Base-by-base conservation (phyloP, 2,329 filamentous ascomycete species). In the Samsoniella hepiali region DNA sequence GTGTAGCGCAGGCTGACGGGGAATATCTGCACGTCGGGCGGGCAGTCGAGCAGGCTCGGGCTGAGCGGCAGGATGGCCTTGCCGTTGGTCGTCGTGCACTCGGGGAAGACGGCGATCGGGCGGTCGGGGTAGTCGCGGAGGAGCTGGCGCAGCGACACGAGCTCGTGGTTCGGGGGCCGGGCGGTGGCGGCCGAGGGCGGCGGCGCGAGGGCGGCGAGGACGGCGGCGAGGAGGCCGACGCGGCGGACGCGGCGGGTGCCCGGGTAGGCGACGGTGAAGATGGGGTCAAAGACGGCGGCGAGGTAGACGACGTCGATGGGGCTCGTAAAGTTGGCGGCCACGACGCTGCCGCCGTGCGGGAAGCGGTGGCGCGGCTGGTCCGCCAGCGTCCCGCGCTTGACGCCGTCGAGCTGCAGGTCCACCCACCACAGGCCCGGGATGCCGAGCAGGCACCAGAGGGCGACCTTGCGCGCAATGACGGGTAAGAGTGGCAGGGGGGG, bases 341-440 rank as follows among this genome's bases (percentile, higher is more conserved):
- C 95, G 69, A 99, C 82, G 63, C 89, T 90, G 54, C 90, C 87
- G 5, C 89, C 86, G 63, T 89, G 86, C 1, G 95, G 95, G 22
- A 98, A 86, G 47, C 91, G 87, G 65, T 88, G 82, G 63, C 83
- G 79, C 45, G 90, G 88, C 70, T 93, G 88, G 71, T 89, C 88
- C 54, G 90, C 88, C 38, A 96, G 81, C 32, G 90, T 93, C 78
- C 95, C 95, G 78, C 93, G 91, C 77, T 91, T 93, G 61, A 99
- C 95, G 64, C 94, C 94, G 74, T 99, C 95, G 68, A 99, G 91
- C 76, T 97, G 94, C n/a, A 99, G 81, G 76, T 99, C 95, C 63
- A 97, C 89, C 94, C 94, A 98, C 93, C 93, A 98, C 64, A 99
- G 91, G 34, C 95, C 94, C 0, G 93, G 92, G 64, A 96, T 90